Base-by-base conservation (phyloP, 768 basidiomycete species). In the Strobilomyces dryophilus region DNA sequence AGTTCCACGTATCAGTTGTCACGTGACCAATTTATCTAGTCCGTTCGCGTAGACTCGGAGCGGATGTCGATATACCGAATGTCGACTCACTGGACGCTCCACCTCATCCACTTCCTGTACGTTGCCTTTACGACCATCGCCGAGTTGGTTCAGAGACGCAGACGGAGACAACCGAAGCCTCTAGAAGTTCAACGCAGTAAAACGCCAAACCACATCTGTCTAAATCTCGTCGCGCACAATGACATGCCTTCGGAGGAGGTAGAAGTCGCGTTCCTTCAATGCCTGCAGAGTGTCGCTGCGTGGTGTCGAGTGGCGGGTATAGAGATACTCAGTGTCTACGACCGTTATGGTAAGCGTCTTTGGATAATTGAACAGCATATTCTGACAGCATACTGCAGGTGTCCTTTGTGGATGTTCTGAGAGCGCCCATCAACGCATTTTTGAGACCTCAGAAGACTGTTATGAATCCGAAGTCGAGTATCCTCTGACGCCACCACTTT, bases 401-500 rank as follows among this genome's bases (percentile, higher is more conserved):
- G 42, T 72, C 37, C 70, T 81, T 42, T 57, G 70, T 12, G 59
- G 68, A 54, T 74, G 72, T 52, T 71, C 73, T 9, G 70, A 75
- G 49, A 64, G 66, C 29, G 77, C 82, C 35, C 72, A 70, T 36
- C 71, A 72, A 55, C 71, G 70, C 45, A 60, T 79, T 46, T 63
- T 70, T 49, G 67, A 65, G 50, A 45, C 32, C 44, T 60, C 35
- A 29, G 58, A 56, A 49, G 70, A 76, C 29, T 72, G 71, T 18
- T 73, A 73, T 49, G 79, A 78, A 51, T 79, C 81, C 18, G 85
- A 87, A 51, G 67, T 79, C 4, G 79, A 83, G 61, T 89, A 83
- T 66, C 89, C 89, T 37, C 73, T 81, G 41, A 91, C 89, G 0
- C 89, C 89, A n/a, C 89, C 89, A 4, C 72, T 79, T 17, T 91